These are phyloP conservation scores for Psilocybe mexicana DNA, from an alignment of 1,284 basidiomycete genomes.

Conservation along the genomic window DNA sequence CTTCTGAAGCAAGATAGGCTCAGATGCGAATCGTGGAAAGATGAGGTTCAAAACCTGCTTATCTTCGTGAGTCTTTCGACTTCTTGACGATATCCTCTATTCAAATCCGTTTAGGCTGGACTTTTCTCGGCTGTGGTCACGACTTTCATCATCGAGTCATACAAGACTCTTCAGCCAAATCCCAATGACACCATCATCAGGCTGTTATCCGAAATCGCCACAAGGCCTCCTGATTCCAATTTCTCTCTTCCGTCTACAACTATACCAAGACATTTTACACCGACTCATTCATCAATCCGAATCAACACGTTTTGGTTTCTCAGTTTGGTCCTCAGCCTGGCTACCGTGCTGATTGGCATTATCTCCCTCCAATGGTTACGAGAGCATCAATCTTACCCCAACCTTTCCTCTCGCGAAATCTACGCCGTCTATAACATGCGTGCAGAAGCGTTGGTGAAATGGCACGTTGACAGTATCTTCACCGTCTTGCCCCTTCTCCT, in stretches of 20 bases:
- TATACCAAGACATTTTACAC: background rate
- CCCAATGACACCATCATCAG: constrained; percentile 2
- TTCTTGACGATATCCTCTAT: background rate
- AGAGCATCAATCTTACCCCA: constrained; percentile 19
- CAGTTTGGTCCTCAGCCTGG: constrained; percentile 23
- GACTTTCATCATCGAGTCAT: constrained; percentile 1
- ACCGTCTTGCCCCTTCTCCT: constrained; percentile 28
- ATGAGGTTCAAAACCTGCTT: constrained; percentile 7
- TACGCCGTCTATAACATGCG: constrained; percentile 22
- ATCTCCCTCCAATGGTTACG: constrained; percentile 27
- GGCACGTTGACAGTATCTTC: constrained; percentile 29
- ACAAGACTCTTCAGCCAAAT: background rate
- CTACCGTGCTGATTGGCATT: constrained; percentile 21
- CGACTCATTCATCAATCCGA: constrained; percentile 8
- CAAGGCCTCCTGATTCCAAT: background rate
- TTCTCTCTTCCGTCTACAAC: background rate
- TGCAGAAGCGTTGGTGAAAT: constrained; percentile 26
- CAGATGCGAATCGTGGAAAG: constrained; percentile 5
- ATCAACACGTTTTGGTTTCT: constrained; percentile 28
- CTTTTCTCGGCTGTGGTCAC: constrained; percentile 1
- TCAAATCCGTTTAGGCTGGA: background rate
- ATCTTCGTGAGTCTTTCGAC: constrained; percentile 4
- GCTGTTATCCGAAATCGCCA: constrained; percentile 5
- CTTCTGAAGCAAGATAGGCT: background rate
- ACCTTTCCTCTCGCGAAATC: constrained; percentile 16